A percentile compares a stretch with the other conserved stretches of the same genome.
These are phyloP conservation scores for Metschnikowia reukaufii DNA, from an alignment of 805 yeast genomes.

Conservation along the genomic window DNA sequence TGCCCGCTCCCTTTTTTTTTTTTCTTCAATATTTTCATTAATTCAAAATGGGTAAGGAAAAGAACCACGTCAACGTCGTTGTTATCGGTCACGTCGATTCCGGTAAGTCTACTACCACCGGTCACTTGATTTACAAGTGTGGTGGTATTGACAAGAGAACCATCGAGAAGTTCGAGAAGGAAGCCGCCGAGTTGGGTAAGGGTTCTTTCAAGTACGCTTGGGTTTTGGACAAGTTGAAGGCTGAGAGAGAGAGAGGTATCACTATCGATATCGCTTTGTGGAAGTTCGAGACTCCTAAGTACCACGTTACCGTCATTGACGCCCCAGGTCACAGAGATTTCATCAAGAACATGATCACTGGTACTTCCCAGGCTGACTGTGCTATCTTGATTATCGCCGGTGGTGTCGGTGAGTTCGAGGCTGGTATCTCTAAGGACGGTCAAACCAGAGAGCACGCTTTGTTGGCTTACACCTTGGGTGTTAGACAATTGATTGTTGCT, in stretches of 20 bases:
- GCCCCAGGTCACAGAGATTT: constrained; percentile 97
- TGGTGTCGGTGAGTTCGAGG: constrained; percentile 93
- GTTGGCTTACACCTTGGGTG: constrained; percentile 88
- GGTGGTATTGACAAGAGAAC: constrained; percentile 99
- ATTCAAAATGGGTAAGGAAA: constrained; percentile 14
- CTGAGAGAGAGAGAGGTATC: constrained; percentile 97
- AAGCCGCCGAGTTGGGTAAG: constrained; percentile 96
- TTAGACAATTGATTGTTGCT: constrained; percentile 82
- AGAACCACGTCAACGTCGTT: constrained; percentile 79
- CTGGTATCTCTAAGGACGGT: constrained; percentile 93
- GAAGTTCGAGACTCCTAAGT: constrained; percentile 90
- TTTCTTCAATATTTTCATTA: neutral
- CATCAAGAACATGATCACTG: constrained; percentile 95
- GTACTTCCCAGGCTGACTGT: constrained; percentile 92
- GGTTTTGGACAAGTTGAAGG: constrained; percentile 94
- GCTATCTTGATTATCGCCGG: constrained; percentile 89
- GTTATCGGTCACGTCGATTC: constrained; percentile 99
- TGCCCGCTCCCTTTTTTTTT: constrained; percentile 3
- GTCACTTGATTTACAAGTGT: constrained; percentile 98
- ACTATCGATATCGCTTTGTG: constrained; percentile 92
- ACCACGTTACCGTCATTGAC: constrained; percentile 87
- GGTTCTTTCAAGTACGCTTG: constrained; percentile 98
- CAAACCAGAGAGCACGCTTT: constrained; percentile 89
- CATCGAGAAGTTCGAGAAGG: constrained; percentile 97
- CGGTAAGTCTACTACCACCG: constrained; percentile 95